Evolutionary conservation across 805 yeast species (phyloP).

Genomic region (Priceomyces medius): DNA sequence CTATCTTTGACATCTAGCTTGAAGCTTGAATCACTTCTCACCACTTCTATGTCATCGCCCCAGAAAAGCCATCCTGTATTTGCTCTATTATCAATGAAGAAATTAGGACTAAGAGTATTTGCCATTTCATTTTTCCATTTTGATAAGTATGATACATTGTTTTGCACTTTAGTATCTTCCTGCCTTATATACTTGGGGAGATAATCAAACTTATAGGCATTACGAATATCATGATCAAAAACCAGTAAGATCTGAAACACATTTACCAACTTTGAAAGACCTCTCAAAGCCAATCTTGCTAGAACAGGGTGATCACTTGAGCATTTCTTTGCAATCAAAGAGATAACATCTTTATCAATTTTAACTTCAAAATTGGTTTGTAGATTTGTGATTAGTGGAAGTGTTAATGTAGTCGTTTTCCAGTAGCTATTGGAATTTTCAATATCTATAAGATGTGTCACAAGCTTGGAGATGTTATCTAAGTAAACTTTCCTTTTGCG

Average conservation of each 20-base stretch:
- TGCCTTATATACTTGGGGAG: conserved; percentile 33
- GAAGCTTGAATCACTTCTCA: conserved; percentile 31
- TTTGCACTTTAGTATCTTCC: conserved; percentile 42
- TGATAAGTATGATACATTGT: conserved; percentile 34
- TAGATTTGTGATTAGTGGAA: conserved; percentile 50
- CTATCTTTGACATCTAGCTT: conserved; percentile 30
- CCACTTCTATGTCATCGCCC: conserved; percentile 55
- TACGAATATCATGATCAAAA: conserved; percentile 46
- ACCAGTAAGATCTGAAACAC: conserved; percentile 46
- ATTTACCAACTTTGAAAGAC: conserved; percentile 53
- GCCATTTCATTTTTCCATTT: conserved; percentile 52
- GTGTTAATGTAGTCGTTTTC: conserved; percentile 51
- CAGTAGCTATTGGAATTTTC: conserved; percentile 47
- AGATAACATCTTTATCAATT: conserved; percentile 38
- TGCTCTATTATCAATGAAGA: conserved; percentile 57
- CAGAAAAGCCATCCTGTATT: conserved; percentile 74
- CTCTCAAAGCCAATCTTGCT: conserved; percentile 57
- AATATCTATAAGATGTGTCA: conserved; percentile 28
- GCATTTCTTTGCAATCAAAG: conserved; percentile 46
- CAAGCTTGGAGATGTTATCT: conserved; percentile 42
- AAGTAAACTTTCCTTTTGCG: conserved; percentile 48
- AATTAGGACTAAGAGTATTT: conserved; percentile 46
- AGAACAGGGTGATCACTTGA: conserved; percentile 68
- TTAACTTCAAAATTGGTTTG: conserved; percentile 55
- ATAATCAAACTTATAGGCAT: conserved; percentile 39